Base-by-base conservation (phyloP, 257 asterid genomes). In the Nemophila menziesii region DNA sequence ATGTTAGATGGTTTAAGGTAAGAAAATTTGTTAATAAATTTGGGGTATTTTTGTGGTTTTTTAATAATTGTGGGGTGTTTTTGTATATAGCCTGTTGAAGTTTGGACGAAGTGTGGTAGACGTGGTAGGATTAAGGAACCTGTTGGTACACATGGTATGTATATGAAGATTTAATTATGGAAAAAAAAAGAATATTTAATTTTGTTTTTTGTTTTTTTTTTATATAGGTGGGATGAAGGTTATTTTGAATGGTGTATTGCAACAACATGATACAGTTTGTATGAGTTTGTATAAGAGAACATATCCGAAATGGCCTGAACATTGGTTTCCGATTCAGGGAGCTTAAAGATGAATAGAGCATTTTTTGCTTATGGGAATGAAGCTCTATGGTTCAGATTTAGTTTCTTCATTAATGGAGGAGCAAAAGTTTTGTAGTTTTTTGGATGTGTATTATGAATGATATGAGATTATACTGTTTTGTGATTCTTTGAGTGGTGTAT, bases 1-100 rank as follows among this genome's bases (percentile, higher is more conserved):
- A 90, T 52, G 96, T 90, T 49, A 85, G 55, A 79, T 90, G 96
- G 96, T 90, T 90, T 92, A 90, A 85, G 96, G 99, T 85, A 51
- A 57, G 59, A 23, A 22, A 11, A 6, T 39, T 14, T 24, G 24
- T 23, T 33, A 38, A 39, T 16, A 33, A 29, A 16, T 23, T 20
- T 11, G 20, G 4, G 19, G 7, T 20, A 23, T 7, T 29, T 10
- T 7, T 3, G 36, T 22, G 55, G 43, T 51, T 11, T 33, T 14
- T 49, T 64, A 37, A 46, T 26, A 23, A 11, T 37, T 38, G 16
- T 24, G 10, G 11, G n/a, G 17, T 26, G 5, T 34, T 21, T 29
- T 27, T 33, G 41, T 41, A 63, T 61, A 69, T 82, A 90, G 99
- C 96, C 96, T 51, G 92, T 75, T 48, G 99, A 90, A 67, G 74